These are phyloP conservation scores for Mycosphaerella arachidis DNA, from an alignment of 2,329 filamentous ascomycete genomes.

Conservation along the genomic window DNA sequence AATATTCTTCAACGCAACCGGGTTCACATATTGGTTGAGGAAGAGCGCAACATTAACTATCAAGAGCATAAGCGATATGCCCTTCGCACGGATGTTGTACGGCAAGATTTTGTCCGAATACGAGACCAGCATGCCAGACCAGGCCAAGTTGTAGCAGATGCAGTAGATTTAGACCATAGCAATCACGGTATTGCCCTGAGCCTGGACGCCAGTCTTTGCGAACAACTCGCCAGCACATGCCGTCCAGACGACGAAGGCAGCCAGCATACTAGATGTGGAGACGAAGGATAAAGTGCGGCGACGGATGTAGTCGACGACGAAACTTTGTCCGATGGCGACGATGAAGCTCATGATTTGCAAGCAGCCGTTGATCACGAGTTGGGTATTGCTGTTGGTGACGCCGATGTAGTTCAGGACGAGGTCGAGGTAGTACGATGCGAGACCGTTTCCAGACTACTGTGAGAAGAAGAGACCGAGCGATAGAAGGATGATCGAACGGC, in stretches of 20 bases:
- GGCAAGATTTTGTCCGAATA: conserved; percentile 47
- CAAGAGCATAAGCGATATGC: conserved; percentile 43
- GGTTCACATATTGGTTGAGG: conserved; percentile 37
- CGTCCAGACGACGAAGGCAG: conserved; percentile 41
- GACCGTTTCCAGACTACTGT: conserved; percentile 55
- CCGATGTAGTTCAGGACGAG: conserved; percentile 35
- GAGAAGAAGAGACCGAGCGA: conserved; percentile 53
- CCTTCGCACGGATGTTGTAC: conserved; percentile 45
- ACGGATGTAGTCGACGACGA: conserved; percentile 35
- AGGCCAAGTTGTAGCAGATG: conserved; percentile 39
- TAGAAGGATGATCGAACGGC: conserved; percentile 52
- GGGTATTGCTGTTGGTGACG: conserved; percentile 33
- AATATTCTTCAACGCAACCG: conserved; percentile 27
- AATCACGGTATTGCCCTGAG: conserved; percentile 30
- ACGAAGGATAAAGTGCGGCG: conserved; percentile 35
- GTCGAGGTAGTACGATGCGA: conserved; percentile 42
- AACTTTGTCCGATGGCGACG: conserved; percentile 45
- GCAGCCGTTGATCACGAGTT: conserved; percentile 41
- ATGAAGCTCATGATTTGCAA: conserved; percentile 61
- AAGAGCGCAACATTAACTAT: conserved; percentile 45
- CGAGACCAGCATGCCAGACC: conserved; percentile 41
- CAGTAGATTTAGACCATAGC: conserved; percentile 34
- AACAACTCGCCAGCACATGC: conserved; percentile 26
- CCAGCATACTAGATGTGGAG: conserved; percentile 38
- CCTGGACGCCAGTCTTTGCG: conserved; percentile 22